Evolutionary conservation across 305 asterid genomes (phyloP), one percentile per base, ranked within the genome.

Genomic region (Rubia tinctorum): DNA sequence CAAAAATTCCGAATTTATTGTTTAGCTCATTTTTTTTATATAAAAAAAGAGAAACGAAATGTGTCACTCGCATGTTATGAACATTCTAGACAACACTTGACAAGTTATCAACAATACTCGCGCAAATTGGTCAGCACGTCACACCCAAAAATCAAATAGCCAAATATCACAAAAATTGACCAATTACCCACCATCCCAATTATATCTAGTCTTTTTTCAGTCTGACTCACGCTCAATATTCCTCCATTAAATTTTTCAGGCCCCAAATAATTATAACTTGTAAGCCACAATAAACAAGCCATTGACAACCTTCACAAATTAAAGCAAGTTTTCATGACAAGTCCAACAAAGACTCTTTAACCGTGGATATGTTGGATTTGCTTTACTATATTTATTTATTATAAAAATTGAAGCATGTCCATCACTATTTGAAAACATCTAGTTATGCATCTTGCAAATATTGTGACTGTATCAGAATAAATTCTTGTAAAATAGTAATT

Each of bases 81-180:
- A 9, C 64, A 12, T 63, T 17, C 18, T 9, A 23, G 66, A 30
- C 40, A 61, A 10, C 34, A 61, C 1, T 14, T 25, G 66, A 27
- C 66, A 61, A 27, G 63, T 27, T 15, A 61, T 61, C 43, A 61
- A 23, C 18, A 61, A 27, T 61, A 61, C 18, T 30, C 13, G 17
- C 63, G 20, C 64, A 20, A 58, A n/a, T 58, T 58, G 64, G 64
- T 58, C 17, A 58, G 34, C 37, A 58, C 64, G 64, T 58, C 64
- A 58, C 64, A 8, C 64, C 22, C 64, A 22, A 8, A 58, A 58
- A 58, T 58, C 15, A 58, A 58, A 22, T 9, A 20, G 7, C 11
- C 8, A 56, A 56, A 20, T 5, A n/a, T 11, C 9, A 22, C 34
- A 11, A n/a, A n/a, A 58, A 58, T 22, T 5, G 23, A 51, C 58